Base-by-base conservation (phyloP, 257 asterid genomes). In the Jacaranda copaia region DNA sequence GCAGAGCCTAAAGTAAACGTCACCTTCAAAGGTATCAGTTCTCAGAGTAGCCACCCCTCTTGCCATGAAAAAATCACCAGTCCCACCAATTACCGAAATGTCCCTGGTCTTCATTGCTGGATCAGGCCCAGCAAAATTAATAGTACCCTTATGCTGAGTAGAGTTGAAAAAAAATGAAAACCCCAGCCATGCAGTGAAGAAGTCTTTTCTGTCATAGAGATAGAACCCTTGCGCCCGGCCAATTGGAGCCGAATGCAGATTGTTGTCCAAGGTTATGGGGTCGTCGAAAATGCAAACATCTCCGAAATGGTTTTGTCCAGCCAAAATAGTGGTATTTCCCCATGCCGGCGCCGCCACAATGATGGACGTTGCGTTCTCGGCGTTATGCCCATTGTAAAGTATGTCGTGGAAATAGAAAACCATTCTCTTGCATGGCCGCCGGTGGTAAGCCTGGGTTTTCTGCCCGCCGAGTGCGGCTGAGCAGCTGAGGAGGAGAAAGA, bases 31-130 rank as follows among this genome's bases (percentile, higher is more conserved):
- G 0, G 98, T 89, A 82, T 92, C 97, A 0, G 97, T 93, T 56
- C 7, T 72, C 79, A 93, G 14, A 15, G 94, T 88, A 4, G 97
- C 98, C 52, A 90, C 83, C 20, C 98, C 98, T 79, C 97, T 82
- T 3, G 87, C n/a, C 97, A 93, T 90, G 90, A 93, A 93, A 78
- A 92, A 93, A 46, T 93, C 97, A 0, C 97, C 98, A 0, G 98
- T 91, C 6, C 98, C 97, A 1, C 98, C 98, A 8, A 93, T 74
- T 3, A 93, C 96, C 46, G 96, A 90, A 48, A 93, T 73, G 68
- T 93, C 97, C 86, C 97, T 89, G 0, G 91, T 87, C 90, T 89
- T 86, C 93, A 89, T 83, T 76, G 92, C 32, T 12, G 97, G 98
- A 51, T 93, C 97, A 1, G 91, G 92, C 1, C 97, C 97, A 0